Conservation (phyloP, 2,329 filamentous ascomycete genomes). For the Fusarium keratoplasticum region DNA sequence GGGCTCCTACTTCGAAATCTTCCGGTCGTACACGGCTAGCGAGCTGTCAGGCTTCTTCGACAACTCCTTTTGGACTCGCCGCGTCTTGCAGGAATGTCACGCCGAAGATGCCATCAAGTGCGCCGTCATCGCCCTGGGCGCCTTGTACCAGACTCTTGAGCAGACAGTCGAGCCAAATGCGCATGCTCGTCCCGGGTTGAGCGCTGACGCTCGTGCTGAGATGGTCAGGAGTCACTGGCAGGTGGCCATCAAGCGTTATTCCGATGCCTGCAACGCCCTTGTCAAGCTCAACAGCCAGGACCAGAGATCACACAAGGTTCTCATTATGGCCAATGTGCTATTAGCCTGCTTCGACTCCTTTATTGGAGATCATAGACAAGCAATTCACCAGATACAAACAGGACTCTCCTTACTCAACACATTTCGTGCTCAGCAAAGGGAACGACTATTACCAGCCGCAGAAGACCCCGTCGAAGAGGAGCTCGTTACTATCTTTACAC, state of each 20-base stretch:
- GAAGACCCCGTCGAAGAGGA: constrained; percentile 68
- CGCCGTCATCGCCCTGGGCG: constrained; percentile 74
- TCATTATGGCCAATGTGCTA: constrained; percentile 73
- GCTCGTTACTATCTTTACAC: constrained; percentile 71
- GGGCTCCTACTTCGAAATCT: constrained; percentile 71
- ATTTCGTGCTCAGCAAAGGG: constrained; percentile 59
- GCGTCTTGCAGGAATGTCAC: constrained; percentile 73
- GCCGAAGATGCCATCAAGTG: constrained; percentile 71
- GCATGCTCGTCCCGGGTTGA: constrained; percentile 42
- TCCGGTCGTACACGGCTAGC: constrained; percentile 69
- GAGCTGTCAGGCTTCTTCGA: constrained; percentile 77
- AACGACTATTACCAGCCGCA: constrained; percentile 35
- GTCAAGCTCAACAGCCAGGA: constrained; percentile 57
- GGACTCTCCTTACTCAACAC: constrained; percentile 67
- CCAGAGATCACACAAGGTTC: constrained; percentile 61
- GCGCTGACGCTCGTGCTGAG: constrained; percentile 40
- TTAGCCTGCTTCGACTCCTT: constrained; percentile 78
- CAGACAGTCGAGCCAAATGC: constrained; percentile 63
- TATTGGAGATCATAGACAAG: constrained; percentile 71
- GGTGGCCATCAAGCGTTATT: constrained; percentile 70
- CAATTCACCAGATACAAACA: constrained; percentile 70
- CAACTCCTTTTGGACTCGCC: constrained; percentile 72
- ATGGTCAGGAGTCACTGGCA: constrained; percentile 65
- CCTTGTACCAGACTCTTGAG: constrained; percentile 75
- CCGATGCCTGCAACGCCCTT: constrained; percentile 65